These are phyloP conservation scores for Lactarius sanguifluus DNA, from an alignment of 768 basidiomycete species.

Conservation along the genomic window DNA sequence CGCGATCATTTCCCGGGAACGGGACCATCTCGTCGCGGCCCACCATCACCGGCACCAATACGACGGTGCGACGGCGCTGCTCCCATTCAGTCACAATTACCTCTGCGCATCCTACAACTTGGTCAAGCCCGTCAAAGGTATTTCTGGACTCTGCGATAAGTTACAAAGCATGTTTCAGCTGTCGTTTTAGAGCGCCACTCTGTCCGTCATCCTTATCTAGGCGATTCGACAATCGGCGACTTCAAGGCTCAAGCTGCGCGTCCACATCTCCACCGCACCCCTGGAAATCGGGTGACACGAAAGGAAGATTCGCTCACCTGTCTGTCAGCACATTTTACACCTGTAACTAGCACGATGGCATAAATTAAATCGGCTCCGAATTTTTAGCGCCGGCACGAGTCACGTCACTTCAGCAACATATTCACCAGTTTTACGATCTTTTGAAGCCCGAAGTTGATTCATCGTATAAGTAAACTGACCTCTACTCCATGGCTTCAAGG, in stretches of 20 bases:
- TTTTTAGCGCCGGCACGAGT: neutral
- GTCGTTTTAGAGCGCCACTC: neutral
- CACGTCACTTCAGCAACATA: neutral
- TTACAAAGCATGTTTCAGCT: conserved; percentile 1
- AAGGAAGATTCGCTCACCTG: conserved; percentile 2
- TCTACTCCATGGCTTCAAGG: neutral
- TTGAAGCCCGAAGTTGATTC: neutral
- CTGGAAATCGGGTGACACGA: conserved; percentile 8
- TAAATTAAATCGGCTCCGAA: neutral
- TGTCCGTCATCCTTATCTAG: neutral
- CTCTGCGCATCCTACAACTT: neutral
- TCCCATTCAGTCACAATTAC: neutral
- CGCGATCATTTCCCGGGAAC: neutral
- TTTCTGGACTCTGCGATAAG: neutral
- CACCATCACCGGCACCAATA: neutral
- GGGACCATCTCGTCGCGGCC: neutral
- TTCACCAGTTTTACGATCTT: neutral
- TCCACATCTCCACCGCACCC: conserved; percentile 3
- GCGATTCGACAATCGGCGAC: neutral
- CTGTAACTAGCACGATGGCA: neutral
- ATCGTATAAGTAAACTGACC: neutral
- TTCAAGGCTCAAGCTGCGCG: conserved; percentile 11
- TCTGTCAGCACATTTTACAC: conserved; percentile 9
- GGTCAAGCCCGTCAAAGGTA: neutral
- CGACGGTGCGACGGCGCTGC: neutral